Evolutionary conservation across 2,329 filamentous ascomycete genomes (phyloP).

Genomic region (Atkinsonella texensis): DNA sequence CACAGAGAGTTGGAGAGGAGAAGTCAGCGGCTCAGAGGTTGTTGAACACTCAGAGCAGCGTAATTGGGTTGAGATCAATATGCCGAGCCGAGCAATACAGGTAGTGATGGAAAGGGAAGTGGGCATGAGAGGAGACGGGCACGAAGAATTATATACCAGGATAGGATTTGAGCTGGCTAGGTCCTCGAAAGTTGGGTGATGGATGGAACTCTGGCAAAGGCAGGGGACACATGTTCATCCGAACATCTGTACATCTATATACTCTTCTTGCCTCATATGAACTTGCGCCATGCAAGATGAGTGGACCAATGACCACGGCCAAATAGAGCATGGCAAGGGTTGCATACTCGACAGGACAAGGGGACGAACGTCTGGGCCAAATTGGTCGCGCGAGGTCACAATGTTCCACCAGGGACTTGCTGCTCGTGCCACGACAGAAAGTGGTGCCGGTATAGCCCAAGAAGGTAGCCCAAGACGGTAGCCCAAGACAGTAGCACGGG

Average conservation of each 20-base stretch:
- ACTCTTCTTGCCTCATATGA: not conserved
- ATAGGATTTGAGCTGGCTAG: not conserved
- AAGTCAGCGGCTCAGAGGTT: constrained; percentile 4
- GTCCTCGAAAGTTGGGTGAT: not conserved
- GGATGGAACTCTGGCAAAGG: not conserved
- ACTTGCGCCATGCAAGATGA: not conserved
- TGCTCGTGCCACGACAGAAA: not conserved
- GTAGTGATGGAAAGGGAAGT: constrained; percentile 7
- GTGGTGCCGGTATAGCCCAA: too few species aligned
- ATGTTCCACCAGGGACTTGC: not conserved
- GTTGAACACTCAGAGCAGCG: constrained; percentile 4
- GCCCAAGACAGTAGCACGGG: not conserved
- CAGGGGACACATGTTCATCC: not conserved
- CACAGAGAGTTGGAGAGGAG: constrained; percentile 15
- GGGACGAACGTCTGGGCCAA: not conserved
- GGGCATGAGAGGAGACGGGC: constrained; percentile 5
- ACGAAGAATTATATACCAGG: constrained; percentile 13
- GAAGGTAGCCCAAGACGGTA: too few species aligned
- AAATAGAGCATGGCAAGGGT: not conserved
- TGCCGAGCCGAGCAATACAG: not conserved
- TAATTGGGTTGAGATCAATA: not conserved
- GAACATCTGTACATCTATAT: not conserved
- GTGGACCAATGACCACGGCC: not conserved
- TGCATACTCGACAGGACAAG: not conserved
- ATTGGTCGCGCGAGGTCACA: not conserved